Base-by-base conservation (phyloP, 225 moss, liverwort and hornwort species). In the Neckera pumila region DNA sequence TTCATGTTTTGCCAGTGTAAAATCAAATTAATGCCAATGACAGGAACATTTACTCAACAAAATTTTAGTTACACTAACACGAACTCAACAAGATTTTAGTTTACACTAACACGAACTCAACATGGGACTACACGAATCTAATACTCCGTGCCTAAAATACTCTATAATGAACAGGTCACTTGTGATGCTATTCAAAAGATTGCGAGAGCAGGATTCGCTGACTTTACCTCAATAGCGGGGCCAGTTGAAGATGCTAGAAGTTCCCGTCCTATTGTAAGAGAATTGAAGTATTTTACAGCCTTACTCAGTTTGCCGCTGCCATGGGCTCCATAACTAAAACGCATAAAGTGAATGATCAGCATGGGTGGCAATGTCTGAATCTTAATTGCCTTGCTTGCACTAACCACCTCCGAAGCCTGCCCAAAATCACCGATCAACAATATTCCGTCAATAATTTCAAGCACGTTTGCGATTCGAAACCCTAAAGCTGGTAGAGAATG, bases 311-410 rank as follows among this genome's bases (percentile, higher is more conserved):
- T 98, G 88, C 95, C 94, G 86, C 96, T 96, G 71, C 98, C 97
- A 76, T 87, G 87, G 88, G 92, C 91, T 76, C 97, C 98, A 84
- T 97, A 98, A 90, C 98, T 98, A 86, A 98, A 98, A 38, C 98
- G 97, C 98, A 98, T 98, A 45, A 98, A 90, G 88, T 98, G 98
- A 58, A 98, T 91, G 60, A 98, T 94, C 88, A 98, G 88, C 90
- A 98, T 92, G 82, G 93, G 92, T 81, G 98, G 98, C 81, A 98
- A 90, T 27, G 95, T 90, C 92, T 98, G 97, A 91, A 98, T 93
- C 92, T 98, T 98, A 38, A 98, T 93, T 79, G 94, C 93, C 90
- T 98, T 98, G 90, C 97, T 98, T 87, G 98, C 98, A 90, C 94
- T 93, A 58, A 98, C 98, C 64, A 97, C 96, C 91, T 95, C 93